Percentiles rank a stretch among this genome's conserved stretches.
Evolutionary conservation across 306 rosid species (phyloP).

Genomic region (Medicago truncatula): MtrunA17r5.0-ANR NC_053049.1:7052001-7052500

Average conservation of each 20-base stretch:
- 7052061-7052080: conserved; percentile 7
- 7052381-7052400: conserved; percentile 85
- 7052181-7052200: background rate
- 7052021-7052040: background rate
- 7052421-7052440: conserved; percentile 93
- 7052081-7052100: conserved; percentile 44
- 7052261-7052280: background rate
- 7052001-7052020: background rate
- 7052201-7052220: background rate
- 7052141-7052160: conserved; percentile 99
- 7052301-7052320: background rate
- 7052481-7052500: too few species aligned
- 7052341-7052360: background rate
- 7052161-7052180: conserved; percentile 78
- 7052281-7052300: background rate
- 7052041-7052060: background rate
- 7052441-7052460: conserved; percentile 98
- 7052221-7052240: background rate
- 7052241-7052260: conserved; percentile 1
- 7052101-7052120: conserved; percentile 97
- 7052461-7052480: background rate
- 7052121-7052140: conserved; percentile 98
- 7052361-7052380: conserved; percentile 7
- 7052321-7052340: background rate
- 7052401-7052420: conserved; percentile 99